These are phyloP conservation scores for Conoideocrella luteorostrata DNA, from an alignment of 2,329 filamentous ascomycete species.

Conservation along the genomic window DNA sequence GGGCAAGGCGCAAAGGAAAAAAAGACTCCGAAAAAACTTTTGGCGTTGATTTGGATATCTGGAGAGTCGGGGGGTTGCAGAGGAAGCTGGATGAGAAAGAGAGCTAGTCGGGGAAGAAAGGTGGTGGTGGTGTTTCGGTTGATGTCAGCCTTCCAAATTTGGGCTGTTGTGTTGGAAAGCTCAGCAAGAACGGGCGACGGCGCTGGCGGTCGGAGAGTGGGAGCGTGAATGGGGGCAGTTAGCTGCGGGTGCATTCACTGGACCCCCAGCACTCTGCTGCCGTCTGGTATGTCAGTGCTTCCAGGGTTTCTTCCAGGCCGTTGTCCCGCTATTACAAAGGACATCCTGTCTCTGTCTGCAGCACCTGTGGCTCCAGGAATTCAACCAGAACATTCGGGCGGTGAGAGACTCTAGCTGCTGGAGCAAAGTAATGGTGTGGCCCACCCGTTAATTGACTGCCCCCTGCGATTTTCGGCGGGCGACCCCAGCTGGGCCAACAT, in stretches of 20 bases:
- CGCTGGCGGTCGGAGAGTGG: conserved; percentile 2
- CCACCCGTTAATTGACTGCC: too few relatives aligned
- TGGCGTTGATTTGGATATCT: conserved; percentile 4
- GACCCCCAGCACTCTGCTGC: too few relatives aligned
- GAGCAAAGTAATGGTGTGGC: not conserved
- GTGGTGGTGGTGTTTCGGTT: conserved; percentile 6
- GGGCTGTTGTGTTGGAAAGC: conserved; percentile 13
- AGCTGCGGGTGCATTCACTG: too few relatives aligned
- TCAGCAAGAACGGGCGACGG: conserved; percentile 8
- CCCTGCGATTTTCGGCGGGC: too few relatives aligned
- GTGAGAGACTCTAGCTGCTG: not conserved
- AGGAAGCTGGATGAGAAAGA: conserved; percentile 2
- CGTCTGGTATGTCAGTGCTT: too few relatives aligned
- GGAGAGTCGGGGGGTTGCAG: not conserved
- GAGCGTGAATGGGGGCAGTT: too few relatives aligned
- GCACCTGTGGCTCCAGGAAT: too few relatives aligned
- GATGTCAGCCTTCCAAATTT: conserved; percentile 16
- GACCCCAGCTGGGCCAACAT: not conserved
- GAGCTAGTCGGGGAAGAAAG: conserved; percentile 10
- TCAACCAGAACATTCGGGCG: too few relatives aligned
- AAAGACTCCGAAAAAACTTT: not conserved
- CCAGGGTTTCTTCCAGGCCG: too few relatives aligned
- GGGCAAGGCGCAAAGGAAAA: not conserved
- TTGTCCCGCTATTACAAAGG: too few relatives aligned
- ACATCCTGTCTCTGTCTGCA: too few relatives aligned